Evolutionary conservation across 2,329 filamentous ascomycete genomes (phyloP), one percentile per base, ranked within the genome.

Genomic region (Emergomyces africanus): DNA sequence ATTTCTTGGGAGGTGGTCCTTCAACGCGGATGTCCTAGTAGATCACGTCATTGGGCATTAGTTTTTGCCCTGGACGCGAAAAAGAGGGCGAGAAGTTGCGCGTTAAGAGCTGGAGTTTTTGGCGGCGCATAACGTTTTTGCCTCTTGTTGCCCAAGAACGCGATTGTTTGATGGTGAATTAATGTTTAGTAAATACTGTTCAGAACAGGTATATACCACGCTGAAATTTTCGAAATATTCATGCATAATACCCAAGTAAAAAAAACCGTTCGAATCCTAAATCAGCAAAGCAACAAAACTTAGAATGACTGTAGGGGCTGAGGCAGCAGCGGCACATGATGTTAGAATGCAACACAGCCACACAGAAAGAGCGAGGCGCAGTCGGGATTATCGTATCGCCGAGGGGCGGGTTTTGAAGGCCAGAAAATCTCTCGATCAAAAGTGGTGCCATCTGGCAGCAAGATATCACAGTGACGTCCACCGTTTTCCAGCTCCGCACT

Each of bases 141-240:
- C 20, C 30, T 23, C 30, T 9, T 10, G 33, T 1, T 10, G 6
- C 20, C 10, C 10, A 18, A 37, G 20, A 35, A 18, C 28, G 50
- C 35, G 35, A 42, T 41, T 9, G 35, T 41, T n/a, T 33, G 33
- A 20, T 15, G 33, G 15, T 44, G 25, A 28, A 44, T 44, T 44
- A 42, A 28, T 18, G 20, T 28, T 28, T 12, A 39, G 33, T 28
- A 41, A n/a, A 33, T 55, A 55, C 53, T 30, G 53, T 55, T 20
- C 25, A 55, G 23, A 55, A 42, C 53, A 37, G 15, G 35, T 55
- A 44, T 39, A 55, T 53, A 53, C 30, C 8, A 5, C 14, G 23
- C 44, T 35, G 53, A 42, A 55, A 55, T 30, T 42, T 55, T 30
- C 25, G 53, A 55, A 55, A 55, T 18, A 55, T 42, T 55, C 39